Evolutionary conservation across 2,329 filamentous ascomycete genomes (phyloP), one percentile per base, ranked within the genome.

Genomic region (Venturia oleaginea): DNA sequence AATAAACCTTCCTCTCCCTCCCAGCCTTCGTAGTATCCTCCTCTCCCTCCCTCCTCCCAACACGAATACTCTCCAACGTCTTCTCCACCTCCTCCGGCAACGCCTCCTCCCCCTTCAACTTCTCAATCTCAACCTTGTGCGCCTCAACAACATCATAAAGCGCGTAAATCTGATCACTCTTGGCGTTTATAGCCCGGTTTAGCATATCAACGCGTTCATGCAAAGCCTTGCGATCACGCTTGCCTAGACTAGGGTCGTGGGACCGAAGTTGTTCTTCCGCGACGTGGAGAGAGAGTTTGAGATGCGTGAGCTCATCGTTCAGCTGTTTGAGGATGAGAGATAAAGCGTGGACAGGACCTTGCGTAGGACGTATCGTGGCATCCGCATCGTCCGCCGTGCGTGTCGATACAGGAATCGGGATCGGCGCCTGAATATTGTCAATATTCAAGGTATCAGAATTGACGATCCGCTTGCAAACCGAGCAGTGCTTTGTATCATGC

Each of bases 91-190:
- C 62, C 51, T 63, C 62, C 15, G 59, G 59, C 22, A 61, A 13
- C 30, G 59, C 59, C n/a, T 61, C 74, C 27, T 79, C 76, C 61
- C 79, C 78, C 19, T 78, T 70, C 55, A 76, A 72, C 34, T 76
- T 69, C 63, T 76, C 75, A 17, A 59, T 0, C 69, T 74, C 59
- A 75, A 68, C 1, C 76, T 89, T 90, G 73, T 92, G 89, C 6
- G 88, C 90, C 74, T 93, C 90, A 0, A 94, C 80, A 0, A 94
- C 90, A 73, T 96, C 91, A 69, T 92, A 90, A 17, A 96, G 79
- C 51, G 85, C 83, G 76, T 96, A 95, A 51, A 96, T 86, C 74
- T 92, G 89, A 67, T 90, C 87, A 32, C 86, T 85, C 75, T 92
- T 91, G 70, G 83, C 81, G 70, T 92, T 88, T 30, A 91, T 83